Evolutionary conservation across 495 filamentous ascomycete species (phyloP).

Genomic region (Hypoxylon intermedium): DNA sequence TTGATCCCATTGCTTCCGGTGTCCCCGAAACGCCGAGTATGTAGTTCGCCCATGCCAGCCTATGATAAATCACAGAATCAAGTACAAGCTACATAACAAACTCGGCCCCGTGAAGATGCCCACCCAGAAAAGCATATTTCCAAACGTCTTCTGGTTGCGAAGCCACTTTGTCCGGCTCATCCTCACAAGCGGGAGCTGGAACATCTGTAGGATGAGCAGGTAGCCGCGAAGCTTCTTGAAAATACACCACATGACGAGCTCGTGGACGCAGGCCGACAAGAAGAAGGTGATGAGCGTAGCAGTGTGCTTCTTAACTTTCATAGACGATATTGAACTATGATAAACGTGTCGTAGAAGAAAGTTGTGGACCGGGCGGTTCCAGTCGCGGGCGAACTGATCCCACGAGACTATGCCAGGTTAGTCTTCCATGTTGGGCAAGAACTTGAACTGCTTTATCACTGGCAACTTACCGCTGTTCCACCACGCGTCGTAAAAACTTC

Average conservation of each 20-base stretch:
- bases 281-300: constrained; percentile 79
- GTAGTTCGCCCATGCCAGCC: neutral
- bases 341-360: constrained; percentile 79
- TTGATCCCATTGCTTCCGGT: neutral
- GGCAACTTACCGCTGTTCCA: constrained; percentile 58
- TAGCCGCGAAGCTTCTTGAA: constrained; percentile 80
- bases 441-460: no score
- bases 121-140: constrained; percentile 78
- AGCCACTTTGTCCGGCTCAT: constrained; percentile 68
- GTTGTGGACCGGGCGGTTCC: constrained; percentile 75
- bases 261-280: constrained; percentile 71
- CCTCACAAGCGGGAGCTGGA: constrained; percentile 69
- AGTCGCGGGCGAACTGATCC: constrained; percentile 77
- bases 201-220: constrained; percentile 72
- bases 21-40: constrained; percentile 10
- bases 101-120: constrained; percentile 76
- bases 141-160: constrained; percentile 63
- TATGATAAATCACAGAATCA: constrained; percentile 61
- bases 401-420: constrained; percentile 54
- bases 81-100: constrained; percentile 72
- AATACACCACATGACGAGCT: constrained; percentile 78
- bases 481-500: constrained; percentile 79
- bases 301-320: constrained; percentile 69
- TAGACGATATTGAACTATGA: constrained; percentile 72
- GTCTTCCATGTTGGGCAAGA: neutral